Conservation (phyloP, 331 rosid species). For the Rosa hybrid region DNA sequence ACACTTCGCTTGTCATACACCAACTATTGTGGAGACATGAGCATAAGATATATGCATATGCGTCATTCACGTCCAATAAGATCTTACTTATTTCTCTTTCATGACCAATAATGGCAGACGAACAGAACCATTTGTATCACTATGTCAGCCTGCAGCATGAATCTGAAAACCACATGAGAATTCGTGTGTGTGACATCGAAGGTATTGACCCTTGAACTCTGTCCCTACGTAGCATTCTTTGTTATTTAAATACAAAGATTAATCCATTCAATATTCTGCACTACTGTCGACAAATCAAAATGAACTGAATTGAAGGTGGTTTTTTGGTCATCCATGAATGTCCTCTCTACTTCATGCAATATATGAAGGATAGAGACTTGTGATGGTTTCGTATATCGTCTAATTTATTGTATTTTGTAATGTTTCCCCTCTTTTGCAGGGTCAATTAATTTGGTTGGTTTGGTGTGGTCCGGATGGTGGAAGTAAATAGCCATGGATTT, state of each 20-base stretch:
- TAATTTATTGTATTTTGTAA: background rate
- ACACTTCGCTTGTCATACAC: background rate
- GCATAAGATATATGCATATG: too few species aligned
- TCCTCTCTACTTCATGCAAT: background rate
- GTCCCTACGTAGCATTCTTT: background rate
- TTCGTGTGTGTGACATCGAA: background rate
- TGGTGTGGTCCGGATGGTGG: constrained; percentile 11
- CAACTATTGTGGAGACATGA: background rate
- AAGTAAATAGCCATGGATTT: background rate
- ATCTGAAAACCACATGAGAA: background rate
- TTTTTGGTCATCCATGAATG: background rate
- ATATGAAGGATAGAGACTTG: background rate
- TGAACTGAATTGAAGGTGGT: too few species aligned
- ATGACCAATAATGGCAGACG: background rate
- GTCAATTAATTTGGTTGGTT: background rate
- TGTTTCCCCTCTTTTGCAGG: background rate
- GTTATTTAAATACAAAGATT: background rate
- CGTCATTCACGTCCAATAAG: background rate
- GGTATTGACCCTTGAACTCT: background rate
- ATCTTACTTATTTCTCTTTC: background rate
- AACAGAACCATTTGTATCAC: background rate
- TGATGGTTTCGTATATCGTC: background rate
- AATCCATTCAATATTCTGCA: too few species aligned
- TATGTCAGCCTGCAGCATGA: background rate
- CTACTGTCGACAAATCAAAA: background rate